Conservation (phyloP, 495 filamentous ascomycete species). For the Penicillium odoratum region DNA sequence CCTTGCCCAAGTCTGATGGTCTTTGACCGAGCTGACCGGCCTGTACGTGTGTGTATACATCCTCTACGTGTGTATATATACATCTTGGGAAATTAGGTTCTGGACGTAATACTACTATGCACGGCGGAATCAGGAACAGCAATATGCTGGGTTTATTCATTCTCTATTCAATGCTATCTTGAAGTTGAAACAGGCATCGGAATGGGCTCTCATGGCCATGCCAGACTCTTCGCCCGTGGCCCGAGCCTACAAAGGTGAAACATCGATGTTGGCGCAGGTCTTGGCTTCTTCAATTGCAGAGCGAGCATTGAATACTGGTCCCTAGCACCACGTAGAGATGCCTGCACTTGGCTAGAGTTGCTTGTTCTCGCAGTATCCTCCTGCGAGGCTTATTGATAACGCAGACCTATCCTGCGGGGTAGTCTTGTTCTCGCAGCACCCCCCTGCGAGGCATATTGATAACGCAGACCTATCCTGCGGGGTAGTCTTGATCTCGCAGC, state of each 20-base stretch:
- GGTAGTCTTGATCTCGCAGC: too few relatives aligned
- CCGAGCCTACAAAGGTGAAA: background rate
- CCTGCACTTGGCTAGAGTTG: background rate
- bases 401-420: background rate
- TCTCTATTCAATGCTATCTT: constrained; percentile 1
- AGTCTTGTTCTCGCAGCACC: too few relatives aligned
- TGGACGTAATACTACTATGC: constrained; percentile 3
- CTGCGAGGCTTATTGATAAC: background rate
- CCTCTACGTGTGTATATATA: background rate
- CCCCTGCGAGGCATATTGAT: too few relatives aligned
- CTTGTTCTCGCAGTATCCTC: background rate
- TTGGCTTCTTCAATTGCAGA: background rate
- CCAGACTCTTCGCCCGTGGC: constrained; percentile 6
- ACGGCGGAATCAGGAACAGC: constrained; percentile 1
- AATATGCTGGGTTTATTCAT: constrained; percentile 4
- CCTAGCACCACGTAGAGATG: background rate
- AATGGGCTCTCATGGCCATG: background rate
- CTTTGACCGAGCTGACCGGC: constrained; percentile 4
- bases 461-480: too few relatives aligned
- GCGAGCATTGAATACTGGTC: background rate
- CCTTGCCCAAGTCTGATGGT: constrained; percentile 3
- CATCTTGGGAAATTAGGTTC: background rate
- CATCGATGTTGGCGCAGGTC: constrained; percentile 1
- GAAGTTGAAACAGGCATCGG: background rate
- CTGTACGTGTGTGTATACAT: background rate